phyloP scores from a whole-genome alignment of 2,329 filamentous ascomycete species.

The Fusarium sarcochroum region DNA sequence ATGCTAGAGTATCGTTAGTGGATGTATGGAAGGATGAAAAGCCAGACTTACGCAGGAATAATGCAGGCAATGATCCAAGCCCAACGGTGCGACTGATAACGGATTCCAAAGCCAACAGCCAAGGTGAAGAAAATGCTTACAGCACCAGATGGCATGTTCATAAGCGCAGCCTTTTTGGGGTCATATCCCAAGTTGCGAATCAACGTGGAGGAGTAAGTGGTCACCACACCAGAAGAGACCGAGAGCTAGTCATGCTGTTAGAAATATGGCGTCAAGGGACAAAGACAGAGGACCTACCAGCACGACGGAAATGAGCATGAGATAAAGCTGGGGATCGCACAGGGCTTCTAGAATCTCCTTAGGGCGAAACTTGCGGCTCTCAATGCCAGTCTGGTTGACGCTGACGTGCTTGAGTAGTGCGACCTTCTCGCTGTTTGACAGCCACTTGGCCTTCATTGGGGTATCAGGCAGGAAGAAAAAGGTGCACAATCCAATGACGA shows the following conservation, averaged over 20 bases:
- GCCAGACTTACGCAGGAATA: conserved; percentile 59
- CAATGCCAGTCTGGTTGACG: conserved; percentile 71
- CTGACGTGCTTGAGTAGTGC: conserved; percentile 67
- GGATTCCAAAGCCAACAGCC: conserved; percentile 63
- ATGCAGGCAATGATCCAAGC: conserved; percentile 64
- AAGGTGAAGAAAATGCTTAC: conserved; percentile 67
- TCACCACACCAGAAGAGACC: conserved; percentile 67
- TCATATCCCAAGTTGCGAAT: conserved; percentile 64
- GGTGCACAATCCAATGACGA: conserved; percentile 52
- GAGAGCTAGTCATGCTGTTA: conserved; percentile 53
- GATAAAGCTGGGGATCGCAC: conserved; percentile 65
- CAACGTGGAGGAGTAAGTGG: conserved; percentile 68
- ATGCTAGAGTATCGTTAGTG: conserved; percentile 50
- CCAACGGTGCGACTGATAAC: conserved; percentile 63
- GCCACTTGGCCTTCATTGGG: conserved; percentile 62
- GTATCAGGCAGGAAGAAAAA: conserved; percentile 56
- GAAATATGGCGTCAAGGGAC: accelerated
- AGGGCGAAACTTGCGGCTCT: conserved; percentile 66
- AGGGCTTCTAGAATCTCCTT: conserved; percentile 67
- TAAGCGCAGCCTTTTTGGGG: conserved; percentile 62
- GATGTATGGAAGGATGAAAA: accelerated
- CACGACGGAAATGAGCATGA: conserved; percentile 63
- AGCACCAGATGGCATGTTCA: conserved; percentile 68
- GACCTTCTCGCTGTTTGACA: conserved; percentile 64
- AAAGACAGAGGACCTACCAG: conserved; percentile 54